These are phyloP conservation scores for Immersiella caudata DNA, from an alignment of 495 filamentous ascomycete species.

Conservation along the genomic window DNA sequence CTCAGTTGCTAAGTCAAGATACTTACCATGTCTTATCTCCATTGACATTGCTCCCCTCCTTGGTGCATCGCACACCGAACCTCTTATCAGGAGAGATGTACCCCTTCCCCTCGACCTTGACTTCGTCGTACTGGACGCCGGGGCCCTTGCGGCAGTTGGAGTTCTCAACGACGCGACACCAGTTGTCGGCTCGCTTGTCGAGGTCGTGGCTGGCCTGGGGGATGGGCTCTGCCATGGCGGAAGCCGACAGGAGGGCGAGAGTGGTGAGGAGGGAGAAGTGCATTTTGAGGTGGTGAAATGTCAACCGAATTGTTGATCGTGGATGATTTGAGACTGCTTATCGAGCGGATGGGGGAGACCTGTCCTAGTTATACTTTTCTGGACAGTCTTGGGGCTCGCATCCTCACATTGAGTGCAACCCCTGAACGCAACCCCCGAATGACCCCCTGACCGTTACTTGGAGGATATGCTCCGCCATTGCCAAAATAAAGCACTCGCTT, in stretches of 20 bases:
- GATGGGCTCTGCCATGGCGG: slow-evolving; percentile 2
- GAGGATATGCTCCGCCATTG: too few relatives aligned
- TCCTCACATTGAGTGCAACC: too few relatives aligned
- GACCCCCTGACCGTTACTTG: too few relatives aligned
- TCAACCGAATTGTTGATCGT: too few relatives aligned
- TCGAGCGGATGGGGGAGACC: too few relatives aligned
- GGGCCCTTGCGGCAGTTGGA: slow-evolving; percentile 7
- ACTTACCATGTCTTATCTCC: slow-evolving; percentile 6
- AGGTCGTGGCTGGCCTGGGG: not conserved
- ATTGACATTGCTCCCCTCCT: slow-evolving; percentile 2
- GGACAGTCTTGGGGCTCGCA: too few relatives aligned
- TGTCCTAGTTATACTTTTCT: too few relatives aligned
- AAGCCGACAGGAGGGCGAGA: not conserved
- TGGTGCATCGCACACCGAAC: slow-evolving; percentile 10
- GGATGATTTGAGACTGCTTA: too few relatives aligned
- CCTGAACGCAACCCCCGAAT: too few relatives aligned
- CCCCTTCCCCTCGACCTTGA: slow-evolving; percentile 2
- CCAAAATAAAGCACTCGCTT: too few relatives aligned
- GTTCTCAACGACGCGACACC: not conserved
- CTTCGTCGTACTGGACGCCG: not conserved
- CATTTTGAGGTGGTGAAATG: too few relatives aligned
- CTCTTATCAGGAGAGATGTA: slow-evolving; percentile 1
- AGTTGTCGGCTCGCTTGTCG: slow-evolving; percentile 12
- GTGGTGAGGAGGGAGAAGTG: slow-evolving; percentile 1
- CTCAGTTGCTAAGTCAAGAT: not conserved